Base-by-base conservation (phyloP, 2,329 filamentous ascomycete species). In the Neodidymelliopsis sp. region DNA sequence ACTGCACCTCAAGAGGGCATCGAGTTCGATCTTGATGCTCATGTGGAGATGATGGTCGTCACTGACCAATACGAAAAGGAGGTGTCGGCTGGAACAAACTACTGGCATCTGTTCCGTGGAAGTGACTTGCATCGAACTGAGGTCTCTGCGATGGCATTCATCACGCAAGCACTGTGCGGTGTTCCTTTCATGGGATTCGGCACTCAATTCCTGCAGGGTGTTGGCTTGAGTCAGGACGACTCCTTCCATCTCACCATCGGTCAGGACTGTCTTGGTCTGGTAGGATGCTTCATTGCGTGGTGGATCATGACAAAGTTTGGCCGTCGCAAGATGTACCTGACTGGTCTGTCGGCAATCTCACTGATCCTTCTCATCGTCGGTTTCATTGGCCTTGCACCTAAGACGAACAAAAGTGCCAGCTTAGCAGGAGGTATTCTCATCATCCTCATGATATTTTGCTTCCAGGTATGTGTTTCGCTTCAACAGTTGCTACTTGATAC, bases 31-130 rank as follows among this genome's bases (percentile, higher is more conserved):
- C 40, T 61, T 13, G 60, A 65, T 24, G 54, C 61, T 5, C 93
- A 89, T 0, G 79, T 95, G 44, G 85, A 88, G 60, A 93, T 95
- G 89, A 95, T 96, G 88, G 83, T 90, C 1, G 88, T 92, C 65
- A 95, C 90, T 0, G 90, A 88, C 1, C 85, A 87, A 0, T 77
- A 93, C 8, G 91, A 95, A 69, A 81, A 89, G 65, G 77, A 83
- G 70, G 87, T 90, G 12, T 52, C 56, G 34, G 75, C 77, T 11
- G 89, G 90, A 35, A 83, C 87, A 9, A 85, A 81, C 46, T 95
- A 93, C 72, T 75, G 81, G 64, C 90, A 95, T 69, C 93, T 90
- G 73, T 94, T 95, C 81, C 85, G 81, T 69, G 89, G 89, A 9
- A 81, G 82, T 12, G 85, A 95, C 66, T 77, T 86, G 38, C 86